Evolutionary conservation across 1,284 basidiomycete species (phyloP).

Genomic region (Sanghuangporus sanghuang): DNA sequence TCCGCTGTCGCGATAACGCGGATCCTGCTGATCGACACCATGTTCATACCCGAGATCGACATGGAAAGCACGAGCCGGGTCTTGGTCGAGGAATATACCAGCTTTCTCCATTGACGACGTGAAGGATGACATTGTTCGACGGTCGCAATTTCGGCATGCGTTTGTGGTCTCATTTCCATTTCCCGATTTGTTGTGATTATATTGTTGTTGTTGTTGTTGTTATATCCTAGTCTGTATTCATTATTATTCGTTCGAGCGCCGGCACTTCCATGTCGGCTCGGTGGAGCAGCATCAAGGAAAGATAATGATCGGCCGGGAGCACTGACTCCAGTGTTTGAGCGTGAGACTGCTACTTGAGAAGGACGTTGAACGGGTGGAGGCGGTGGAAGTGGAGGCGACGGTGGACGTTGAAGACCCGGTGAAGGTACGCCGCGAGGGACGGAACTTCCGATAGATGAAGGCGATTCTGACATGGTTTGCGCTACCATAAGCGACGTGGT

Average conservation of each 20-base stretch:
- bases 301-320: background rate
- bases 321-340: background rate
- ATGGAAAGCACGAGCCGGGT: background rate
- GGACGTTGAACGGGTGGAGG: background rate
- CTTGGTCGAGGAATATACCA: background rate
- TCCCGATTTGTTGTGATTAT: background rate
- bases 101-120: slow-evolving; percentile 4
- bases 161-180: background rate
- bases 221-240: background rate
- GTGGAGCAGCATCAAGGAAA: background rate
- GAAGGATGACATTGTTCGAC: background rate
- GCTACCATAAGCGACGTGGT: background rate
- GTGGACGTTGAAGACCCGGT: background rate
- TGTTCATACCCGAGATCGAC: background rate
- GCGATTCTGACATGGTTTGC: background rate
- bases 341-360: background rate
- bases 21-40: background rate
- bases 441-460: background rate
- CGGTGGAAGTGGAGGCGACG: background rate
- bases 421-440: background rate
- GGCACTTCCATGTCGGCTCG: background rate
- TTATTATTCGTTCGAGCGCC: background rate
- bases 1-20: background rate
- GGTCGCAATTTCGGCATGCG: background rate
- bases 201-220: background rate